Evolutionary conservation across 1,284 basidiomycete genomes (phyloP), one percentile per base, ranked within the genome.

Genomic region (Ustilago shanxiensis): DNA sequence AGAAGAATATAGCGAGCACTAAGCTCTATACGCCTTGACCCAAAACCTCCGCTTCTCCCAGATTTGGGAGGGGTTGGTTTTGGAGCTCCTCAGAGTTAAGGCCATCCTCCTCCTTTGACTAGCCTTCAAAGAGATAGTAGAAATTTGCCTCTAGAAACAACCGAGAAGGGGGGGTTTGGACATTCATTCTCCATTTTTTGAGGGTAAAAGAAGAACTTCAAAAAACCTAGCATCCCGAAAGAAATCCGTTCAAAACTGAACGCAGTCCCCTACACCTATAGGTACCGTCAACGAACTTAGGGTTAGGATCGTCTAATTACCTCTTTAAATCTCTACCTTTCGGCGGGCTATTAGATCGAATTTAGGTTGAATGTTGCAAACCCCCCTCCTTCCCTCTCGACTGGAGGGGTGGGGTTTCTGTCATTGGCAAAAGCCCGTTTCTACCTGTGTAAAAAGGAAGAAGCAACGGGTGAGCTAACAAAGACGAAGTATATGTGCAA

Each of bases 281-380:
- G n/a, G n/a, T n/a, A n/a, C n/a, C n/a, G n/a, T n/a, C n/a, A n/a
- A n/a, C n/a, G n/a, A 78, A 78, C 76, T 78, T 78, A 78, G 76
- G 76, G 76, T 78, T 78, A 78, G 71, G 76, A 78, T 78, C 76
- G 76, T 78, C 76, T 28, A n/a, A 54, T 33, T 33, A 78, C 76
- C 76, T 29, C 76, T 74, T 78, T 63, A 58, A 71, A 74, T 55
- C 62, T 47, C 62, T 67, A 66, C 66, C 61, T 44, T 28, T 16
- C 8, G 76, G 76, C 65, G 71, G 67, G 76, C 71, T n/a, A 45
- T 47, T 39, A 54, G 76, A 78, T 78, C 76, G 76, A 78, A 78
- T 47, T 37, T 14, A 37, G 33, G 63, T 69, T 66, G 69, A 47
- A 72, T 59, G 68, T 60, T 66, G 67, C 68, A 39, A 53, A 41